Evolutionary conservation across 1,284 basidiomycete genomes (phyloP), one percentile per base, ranked within the genome.

Genomic region (Cryptococcus sp.): DNA sequence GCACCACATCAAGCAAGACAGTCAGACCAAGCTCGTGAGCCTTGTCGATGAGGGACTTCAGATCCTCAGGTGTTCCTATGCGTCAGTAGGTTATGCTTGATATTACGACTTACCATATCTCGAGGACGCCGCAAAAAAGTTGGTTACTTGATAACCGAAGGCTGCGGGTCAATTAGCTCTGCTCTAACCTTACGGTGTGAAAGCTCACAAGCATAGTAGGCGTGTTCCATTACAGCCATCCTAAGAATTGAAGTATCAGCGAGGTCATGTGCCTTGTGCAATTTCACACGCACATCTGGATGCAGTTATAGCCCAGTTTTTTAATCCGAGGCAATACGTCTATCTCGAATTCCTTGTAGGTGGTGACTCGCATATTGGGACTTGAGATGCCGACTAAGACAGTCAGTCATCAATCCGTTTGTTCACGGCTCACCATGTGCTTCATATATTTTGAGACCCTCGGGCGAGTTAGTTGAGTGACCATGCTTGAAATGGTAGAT

Each of bases 201-300:
- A 1, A 81, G 2, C 89, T 71, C 66, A 92, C 91, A 95, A 62
- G 95, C 95, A 80, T 99, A 99, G 80, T 99, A 99, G 3, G 94
- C 91, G 71, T 99, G 95, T 76, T 98, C 93, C 91, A 97, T 94
- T 66, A 97, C 83, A 6, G 91, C 93, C 93, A 96, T 96, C 77
- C 78, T 80, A 59, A 7, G 8, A 35, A 2, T 10, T 10, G 31
- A 8, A 35, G 3, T 6, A 49, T 73, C 60, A 71, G 62, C 54
- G 4, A 38, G 3, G 22, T 22, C 7, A 13, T 1, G 8, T 39
- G 45, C 6, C 7, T 11, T 1, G 8, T 41, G 45, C 6, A 22
- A 39, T 38, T 23, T 5, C 16, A 20, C 0, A 57, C 76, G 48
- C 47, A 78, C 70, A 98, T 85, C 77, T 99, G 95, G 63, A 99